A percentile compares a stretch with the other conserved stretches of the same genome.
These are phyloP conservation scores for Terana coerulea DNA, from an alignment of 768 basidiomycete species.

Conservation along the genomic window DNA sequence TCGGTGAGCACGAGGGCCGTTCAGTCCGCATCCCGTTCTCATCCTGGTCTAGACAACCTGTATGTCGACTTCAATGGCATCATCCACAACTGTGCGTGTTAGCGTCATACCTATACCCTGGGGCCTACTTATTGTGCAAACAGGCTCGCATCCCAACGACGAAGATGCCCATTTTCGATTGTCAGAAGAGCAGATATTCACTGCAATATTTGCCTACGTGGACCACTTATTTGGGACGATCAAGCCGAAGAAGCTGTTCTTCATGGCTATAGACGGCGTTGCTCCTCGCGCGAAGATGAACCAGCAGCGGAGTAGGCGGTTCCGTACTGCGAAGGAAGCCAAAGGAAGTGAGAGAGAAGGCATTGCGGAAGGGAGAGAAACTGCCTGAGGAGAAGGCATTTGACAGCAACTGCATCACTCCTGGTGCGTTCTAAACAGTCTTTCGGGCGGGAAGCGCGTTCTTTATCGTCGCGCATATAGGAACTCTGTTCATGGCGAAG, in stretches of 20 bases:
- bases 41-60: constrained; percentile 69
- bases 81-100: constrained; percentile 68
- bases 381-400: constrained; percentile 94
- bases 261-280: constrained; percentile 98
- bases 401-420: constrained; percentile 98
- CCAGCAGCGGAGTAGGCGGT: constrained; percentile 91
- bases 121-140: background rate
- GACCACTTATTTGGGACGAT: constrained; percentile 97
- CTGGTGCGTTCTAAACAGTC: constrained; percentile 55
- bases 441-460: background rate
- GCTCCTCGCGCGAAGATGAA: constrained; percentile 99
- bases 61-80: constrained; percentile 95
- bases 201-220: constrained; percentile 95
- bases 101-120: background rate
- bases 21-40: constrained; percentile 16
- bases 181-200: constrained; percentile 96
- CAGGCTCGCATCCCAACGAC: constrained; percentile 95
- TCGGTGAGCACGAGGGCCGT: constrained; percentile 50
- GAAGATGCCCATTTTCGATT: constrained; percentile 93
- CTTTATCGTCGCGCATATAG: constrained; percentile 41
- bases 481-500: constrained; percentile 92
- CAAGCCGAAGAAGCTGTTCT: constrained; percentile 95
- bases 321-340: constrained; percentile 91
- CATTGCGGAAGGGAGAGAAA: constrained; percentile 84
- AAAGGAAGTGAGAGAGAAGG: constrained; percentile 84